Base-by-base conservation (phyloP, 805 yeast species). In the Jamesozyma jinghongensis region DNA sequence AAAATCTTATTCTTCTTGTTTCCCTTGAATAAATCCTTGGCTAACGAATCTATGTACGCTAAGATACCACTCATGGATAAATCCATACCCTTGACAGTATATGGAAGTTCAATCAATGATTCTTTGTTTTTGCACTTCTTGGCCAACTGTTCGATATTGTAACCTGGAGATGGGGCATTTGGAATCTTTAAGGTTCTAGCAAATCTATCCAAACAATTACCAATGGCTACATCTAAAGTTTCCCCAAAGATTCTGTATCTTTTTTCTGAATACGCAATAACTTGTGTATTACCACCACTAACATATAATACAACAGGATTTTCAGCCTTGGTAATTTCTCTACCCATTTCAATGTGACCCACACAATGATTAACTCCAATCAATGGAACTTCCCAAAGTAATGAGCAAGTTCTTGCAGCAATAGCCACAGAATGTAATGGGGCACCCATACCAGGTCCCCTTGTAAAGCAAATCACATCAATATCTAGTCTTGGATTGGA, bases 391-490 rank as follows among this genome's bases (percentile, higher is more conserved):
- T 74, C 59, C 94, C 95, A 86, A 49, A 90, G 57, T 50, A 81
- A 77, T 7, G 86, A 69, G 30, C 88, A 64, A 0, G 96, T 79
- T 56, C 99, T 69, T 1, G 98, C 97, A 1, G 94, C 94, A 37
- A 92, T 71, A 3, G 82, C 97, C 31, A 87, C 96, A 41, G 90
- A 78, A 52, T 92, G 95, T 40, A 92, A 66, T 0, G 99, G 99
- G 1, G 97, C 97, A 2, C 99, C 99, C 97, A 92, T 92, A 1
- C 99, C 99, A 0, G 98, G 99, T 4, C 98, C 98, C 62, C 84
- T 94, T 1, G 98, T 92, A 60, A 92, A 92, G 60, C 95, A 86
- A 37, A 92, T 83, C 37, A 84, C 80, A 61, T 83, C 88, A 5
- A 81, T 54, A 35, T 83, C 83, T 5, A 71, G 67, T 1, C 48